Evolutionary conservation across 257 asterid species (phyloP).

Genomic region (Osmanthus fragrans): DNA sequence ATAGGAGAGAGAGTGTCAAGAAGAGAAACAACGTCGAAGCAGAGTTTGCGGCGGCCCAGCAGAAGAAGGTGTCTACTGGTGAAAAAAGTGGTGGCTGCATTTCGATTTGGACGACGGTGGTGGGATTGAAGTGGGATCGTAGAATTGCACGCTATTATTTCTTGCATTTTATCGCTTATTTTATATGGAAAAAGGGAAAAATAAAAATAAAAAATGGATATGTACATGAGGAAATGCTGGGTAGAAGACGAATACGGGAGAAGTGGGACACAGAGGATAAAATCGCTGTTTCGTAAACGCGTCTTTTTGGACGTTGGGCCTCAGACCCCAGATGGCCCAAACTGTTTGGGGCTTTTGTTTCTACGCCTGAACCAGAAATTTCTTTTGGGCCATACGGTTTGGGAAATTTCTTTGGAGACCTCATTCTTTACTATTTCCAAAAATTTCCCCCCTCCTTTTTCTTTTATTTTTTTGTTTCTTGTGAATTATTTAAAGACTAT

Average conservation of each 20-base stretch:
- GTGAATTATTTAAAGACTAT: too few species aligned
- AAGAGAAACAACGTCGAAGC: slow-evolving; percentile 53
- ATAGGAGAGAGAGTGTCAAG: slow-evolving; percentile 34
- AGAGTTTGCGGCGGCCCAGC: slow-evolving; percentile 82
- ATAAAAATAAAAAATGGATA: background rate
- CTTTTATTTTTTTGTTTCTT: too few species aligned
- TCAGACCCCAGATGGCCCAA: background rate
- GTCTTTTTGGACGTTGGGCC: slow-evolving; percentile 9
- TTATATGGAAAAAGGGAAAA: background rate
- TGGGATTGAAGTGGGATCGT: slow-evolving; percentile 32
- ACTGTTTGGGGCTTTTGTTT: background rate
- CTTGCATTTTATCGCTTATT: slow-evolving; percentile 32
- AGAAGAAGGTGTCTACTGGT: slow-evolving; percentile 30
- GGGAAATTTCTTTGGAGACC: too few species aligned
- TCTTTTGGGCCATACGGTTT: background rate
- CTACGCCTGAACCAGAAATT: background rate
- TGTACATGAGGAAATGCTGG: slow-evolving; percentile 15
- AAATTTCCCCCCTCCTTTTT: too few species aligned
- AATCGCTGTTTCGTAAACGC: background rate
- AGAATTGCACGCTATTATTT: slow-evolving; percentile 28
- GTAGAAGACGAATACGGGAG: background rate
- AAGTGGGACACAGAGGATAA: background rate
- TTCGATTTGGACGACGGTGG: slow-evolving; percentile 10
- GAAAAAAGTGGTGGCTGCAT: slow-evolving; percentile 11
- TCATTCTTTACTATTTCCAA: too few species aligned